Percentiles rank a stretch among this genome's conserved stretches.
These are phyloP conservation scores for Sapria himalayana DNA, from an alignment of 345 rosid genomes.

Conservation along the genomic window DNA sequence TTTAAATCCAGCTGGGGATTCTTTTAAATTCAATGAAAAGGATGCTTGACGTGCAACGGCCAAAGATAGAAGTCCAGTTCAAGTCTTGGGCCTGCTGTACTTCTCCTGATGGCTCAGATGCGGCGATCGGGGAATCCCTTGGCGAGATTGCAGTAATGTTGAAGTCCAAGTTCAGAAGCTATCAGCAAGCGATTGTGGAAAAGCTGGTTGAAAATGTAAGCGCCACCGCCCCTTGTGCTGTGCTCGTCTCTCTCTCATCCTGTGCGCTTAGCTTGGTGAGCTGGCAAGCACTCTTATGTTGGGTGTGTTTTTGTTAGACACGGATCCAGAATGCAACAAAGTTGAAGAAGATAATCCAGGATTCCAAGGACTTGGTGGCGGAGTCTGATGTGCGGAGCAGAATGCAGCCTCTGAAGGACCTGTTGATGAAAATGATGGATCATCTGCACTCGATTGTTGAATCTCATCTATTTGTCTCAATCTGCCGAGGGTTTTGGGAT, in stretches of 20 bases:
- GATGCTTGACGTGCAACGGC: slow-evolving; percentile 72
- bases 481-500: slow-evolving; percentile 91
- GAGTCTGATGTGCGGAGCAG: slow-evolving; percentile 61
- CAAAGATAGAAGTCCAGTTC: slow-evolving; percentile 60
- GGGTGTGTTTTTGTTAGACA: slow-evolving; percentile 20
- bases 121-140: slow-evolving; percentile 76
- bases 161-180: slow-evolving; percentile 72
- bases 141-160: slow-evolving; percentile 93
- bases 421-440: slow-evolving; percentile 51
- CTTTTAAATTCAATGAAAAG: slow-evolving; percentile 84
- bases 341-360: slow-evolving; percentile 85
- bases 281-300: no score
- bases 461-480: slow-evolving; percentile 54
- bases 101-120: slow-evolving; percentile 57
- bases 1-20: slow-evolving; percentile 50
- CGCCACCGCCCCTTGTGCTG: no score
- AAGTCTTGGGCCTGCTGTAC: slow-evolving; percentile 91
- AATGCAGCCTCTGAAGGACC: slow-evolving; percentile 74
- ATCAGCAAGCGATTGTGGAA: slow-evolving; percentile 80
- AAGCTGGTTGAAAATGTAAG: slow-evolving; percentile 87
- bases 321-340: slow-evolving; percentile 59
- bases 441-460: slow-evolving; percentile 62
- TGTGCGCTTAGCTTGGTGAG: no score
- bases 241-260: no score
- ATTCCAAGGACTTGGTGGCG: slow-evolving; percentile 61